Evolutionary conservation across 305 asterid genomes (phyloP), one percentile per base, ranked within the genome.

Genomic region (Solanum aculeatissimum): DNA sequence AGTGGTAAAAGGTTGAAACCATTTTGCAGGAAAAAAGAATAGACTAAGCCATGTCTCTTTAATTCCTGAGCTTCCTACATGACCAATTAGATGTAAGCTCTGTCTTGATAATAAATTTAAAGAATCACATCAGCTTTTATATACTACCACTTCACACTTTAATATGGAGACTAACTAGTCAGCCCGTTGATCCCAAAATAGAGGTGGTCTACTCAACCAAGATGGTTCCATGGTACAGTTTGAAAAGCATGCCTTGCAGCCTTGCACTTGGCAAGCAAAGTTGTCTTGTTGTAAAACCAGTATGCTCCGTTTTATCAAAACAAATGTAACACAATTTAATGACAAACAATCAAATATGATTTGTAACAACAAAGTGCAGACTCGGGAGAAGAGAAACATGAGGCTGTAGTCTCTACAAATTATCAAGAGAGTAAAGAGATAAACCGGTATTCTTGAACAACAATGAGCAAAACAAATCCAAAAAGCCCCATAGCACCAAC

Each of bases 381-480:
- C 27, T 53, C 2, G 3, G 11, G 69, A 62, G 47, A 84, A 45
- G 60, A 53, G 84, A 82, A 82, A 82, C 84, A 45, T 62, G 32
- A 43, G 27, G 47, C 47, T 4, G 27, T 66, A 29, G 66, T 53
- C 66, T 53, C 53, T 49, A 32, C 9, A 53, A 78, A 32, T 42
- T 53, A 85, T 47, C 55, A 57, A 40, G 65, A 74, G 85, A 81
- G 92, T 75, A 62, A 87, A 88, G 87, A 83, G 81, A 89, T 94
- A 83, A 85, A 94, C 97, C 97, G 91, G 92, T 88, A 88, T 78
- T 87, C 88, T 84, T 84, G 93, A 70, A 90, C 70, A 87, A 89
- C 60, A 83, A 94, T 86, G 89, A 92, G 96, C 89, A 94, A 85
- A 77, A 84, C 81, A 88, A 91, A 86, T 80, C 96, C 96, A 49